Percentiles rank a stretch among this genome's conserved stretches.
These are phyloP conservation scores for Cerrena zonata DNA, from an alignment of 1,284 basidiomycete genomes.

Conservation along the genomic window DNA sequence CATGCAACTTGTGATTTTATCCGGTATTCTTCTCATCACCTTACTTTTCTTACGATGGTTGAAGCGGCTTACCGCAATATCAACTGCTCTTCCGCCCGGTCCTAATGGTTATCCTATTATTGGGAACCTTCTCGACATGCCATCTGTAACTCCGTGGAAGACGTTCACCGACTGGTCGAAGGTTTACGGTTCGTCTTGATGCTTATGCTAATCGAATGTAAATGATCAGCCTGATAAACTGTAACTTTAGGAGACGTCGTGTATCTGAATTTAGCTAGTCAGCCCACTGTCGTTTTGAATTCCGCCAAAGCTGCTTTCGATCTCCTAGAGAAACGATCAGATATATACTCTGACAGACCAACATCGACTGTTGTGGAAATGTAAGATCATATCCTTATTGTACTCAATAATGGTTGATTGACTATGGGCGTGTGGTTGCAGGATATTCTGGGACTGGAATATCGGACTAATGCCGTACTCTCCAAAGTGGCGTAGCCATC, in stretches of 20 bases:
- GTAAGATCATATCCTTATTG: slow-evolving; percentile 12
- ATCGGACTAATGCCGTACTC: slow-evolving; percentile 4
- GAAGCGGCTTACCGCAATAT: too few relatives aligned
- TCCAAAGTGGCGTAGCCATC: slow-evolving; percentile 3
- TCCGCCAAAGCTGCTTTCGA: slow-evolving; percentile 26
- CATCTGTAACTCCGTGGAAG: slow-evolving; percentile 11
- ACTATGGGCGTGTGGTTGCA: neutral
- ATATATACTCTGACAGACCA: slow-evolving; percentile 29
- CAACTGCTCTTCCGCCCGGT: slow-evolving; percentile 6
- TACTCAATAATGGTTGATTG: neutral
- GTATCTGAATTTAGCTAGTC: slow-evolving; percentile 1
- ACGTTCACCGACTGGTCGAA: neutral
- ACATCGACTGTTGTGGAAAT: slow-evolving; percentile 28
- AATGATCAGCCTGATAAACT: neutral
- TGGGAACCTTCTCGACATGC: slow-evolving; percentile 8
- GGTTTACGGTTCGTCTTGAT: neutral
- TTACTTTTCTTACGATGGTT: too few relatives aligned
- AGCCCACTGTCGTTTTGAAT: slow-evolving; percentile 26
- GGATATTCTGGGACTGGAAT: slow-evolving; percentile 8
- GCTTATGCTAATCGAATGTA: neutral
- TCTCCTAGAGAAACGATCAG: slow-evolving; percentile 28
- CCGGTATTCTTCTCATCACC: too few relatives aligned
- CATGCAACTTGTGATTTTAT: too few relatives aligned
- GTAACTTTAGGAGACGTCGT: slow-evolving; percentile 1
- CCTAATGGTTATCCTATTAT: slow-evolving; percentile 5